phyloP scores from a whole-genome alignment of 2,329 filamentous ascomycete genomes.

The Ophiostoma novo-ulmi region DNA sequence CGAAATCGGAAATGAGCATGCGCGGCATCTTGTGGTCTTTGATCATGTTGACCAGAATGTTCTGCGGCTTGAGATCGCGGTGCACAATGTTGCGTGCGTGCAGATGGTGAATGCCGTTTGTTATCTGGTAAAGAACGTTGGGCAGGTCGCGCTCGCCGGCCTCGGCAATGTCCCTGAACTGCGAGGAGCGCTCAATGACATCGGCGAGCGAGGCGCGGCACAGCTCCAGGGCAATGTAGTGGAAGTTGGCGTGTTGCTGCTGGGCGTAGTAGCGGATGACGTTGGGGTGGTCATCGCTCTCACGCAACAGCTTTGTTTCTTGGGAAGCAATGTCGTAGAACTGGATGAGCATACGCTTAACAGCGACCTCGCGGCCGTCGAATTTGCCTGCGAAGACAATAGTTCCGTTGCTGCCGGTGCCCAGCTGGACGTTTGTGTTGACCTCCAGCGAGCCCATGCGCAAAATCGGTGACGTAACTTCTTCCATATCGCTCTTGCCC shows the following conservation, averaged over 20 bases:
- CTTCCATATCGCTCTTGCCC: constrained; percentile 47
- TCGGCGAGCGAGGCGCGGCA: constrained; percentile 93
- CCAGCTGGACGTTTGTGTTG: constrained; percentile 58
- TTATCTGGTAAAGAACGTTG: constrained; percentile 79
- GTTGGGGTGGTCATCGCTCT: constrained; percentile 93
- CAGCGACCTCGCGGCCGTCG: constrained; percentile 85
- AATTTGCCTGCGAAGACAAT: constrained; percentile 93
- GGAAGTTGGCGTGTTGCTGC: constrained; percentile 78
- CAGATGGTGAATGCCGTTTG: constrained; percentile 79
- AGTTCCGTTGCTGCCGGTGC: constrained; percentile 91
- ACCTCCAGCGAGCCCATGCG: constrained; percentile 61
- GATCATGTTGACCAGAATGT: constrained; percentile 79
- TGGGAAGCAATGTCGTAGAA: constrained; percentile 95
- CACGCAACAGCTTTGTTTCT: constrained; percentile 82
- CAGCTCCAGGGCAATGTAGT: constrained; percentile 93
- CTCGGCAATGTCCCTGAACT: constrained; percentile 64
- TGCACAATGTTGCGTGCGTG: constrained; percentile 93
- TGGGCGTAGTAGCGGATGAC: constrained; percentile 96
- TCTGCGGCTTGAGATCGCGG: constrained; percentile 94
- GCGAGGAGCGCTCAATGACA: constrained; percentile 59
- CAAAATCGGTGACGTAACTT: constrained; percentile 55
- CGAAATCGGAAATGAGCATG: constrained; percentile 96
- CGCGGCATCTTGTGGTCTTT: constrained; percentile 62
- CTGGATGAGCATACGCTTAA: constrained; percentile 93
- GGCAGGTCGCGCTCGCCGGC: constrained; percentile 72